Base-by-base conservation (phyloP, 164 flowering plant species). In the Aristolochia fimbriata region DNA sequence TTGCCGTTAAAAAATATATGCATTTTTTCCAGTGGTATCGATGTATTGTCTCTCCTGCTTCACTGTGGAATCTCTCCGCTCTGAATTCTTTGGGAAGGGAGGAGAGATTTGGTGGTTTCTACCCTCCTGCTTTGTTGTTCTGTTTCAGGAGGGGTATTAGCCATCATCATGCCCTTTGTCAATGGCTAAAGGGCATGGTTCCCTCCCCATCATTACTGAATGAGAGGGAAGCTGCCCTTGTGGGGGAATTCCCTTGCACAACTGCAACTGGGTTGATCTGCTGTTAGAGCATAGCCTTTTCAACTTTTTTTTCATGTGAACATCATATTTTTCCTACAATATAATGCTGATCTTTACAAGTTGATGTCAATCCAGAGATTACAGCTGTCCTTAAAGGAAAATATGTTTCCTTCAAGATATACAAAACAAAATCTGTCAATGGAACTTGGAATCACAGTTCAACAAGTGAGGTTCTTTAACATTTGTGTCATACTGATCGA, bases 321-420 rank as follows among this genome's bases (percentile, higher is more conserved):
- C 15, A 9, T n/a, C 15, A 51, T 12, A 21, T 51, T 52, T 37
- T 37, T n/a, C 8, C 43, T 0, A 10, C 43, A 37, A 1, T 37
- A 10, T 37, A 3, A 37, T 37, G 4, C 1, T 7, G 13, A 23
- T 3, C 27, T 27, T 22, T 13, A 22, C 10, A 22, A 52, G 30
- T 22, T 52, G 15, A 22, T 23, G 70, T 27, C 60, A 63, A 24
- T 80, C 75, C 91, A 91, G 97, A 80, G 75, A 63, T 83, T 91
- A 15, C 27, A 43, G 58, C 63, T 70, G 55, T 69, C 84, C 46
- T 86, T 86, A 56, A 76, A 67, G 59, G 77, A 78, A 64, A 83
- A 81, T 70, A 81, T 76, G 61, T 88, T 79, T 66, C 97, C 98
- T 17, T 76, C 80, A 14, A 76, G 76, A 52, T 68, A 71, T 22